Base-by-base conservation (phyloP, 345 rosid genomes). In the Lepidium didymum region DNA sequence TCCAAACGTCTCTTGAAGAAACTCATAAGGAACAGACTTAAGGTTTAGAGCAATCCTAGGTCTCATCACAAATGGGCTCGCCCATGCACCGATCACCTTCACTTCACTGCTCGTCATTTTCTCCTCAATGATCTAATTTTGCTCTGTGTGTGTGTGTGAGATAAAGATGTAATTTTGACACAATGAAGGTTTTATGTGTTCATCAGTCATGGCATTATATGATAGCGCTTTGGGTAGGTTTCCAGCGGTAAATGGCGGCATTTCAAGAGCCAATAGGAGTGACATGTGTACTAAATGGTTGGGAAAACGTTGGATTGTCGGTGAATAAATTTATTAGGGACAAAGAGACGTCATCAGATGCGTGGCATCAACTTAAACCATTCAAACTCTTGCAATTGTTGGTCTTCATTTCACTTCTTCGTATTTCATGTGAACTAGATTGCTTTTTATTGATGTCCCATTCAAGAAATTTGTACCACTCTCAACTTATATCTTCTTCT, bases 61-160 rank as follows among this genome's bases (percentile, higher is more conserved):
- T 61, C 95, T 82, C 89, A 83, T 54, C 66, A 75, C 87, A 61
- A 60, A 88, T 1, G 97, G 97, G 64, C 97, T 90, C 3, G 87
- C 66, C 90, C 92, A 86, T 8, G 78, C 72, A 4, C 95, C 95
- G 18, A 90, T 49, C 55, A 90, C 47, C 75, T 86, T 90, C 68
- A 86, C 86, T 16, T 79, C 71, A 7, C 40, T 54, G 45, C 46
- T 68, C 16, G 81, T 56, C 86, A 80, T 84, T 27, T 44, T 74
- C 47, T 46, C 6, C 35, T 36, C 25, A 62, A 62, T 25, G 18
- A 57, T 49, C 40, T 37, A 50, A 8, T 3, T 62, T 27, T 14
- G 35, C 35, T 38, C 9, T 1, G 57, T 63, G 7, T 35, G 45
- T 38, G n/a, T 1, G 57, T 63, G 7, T 35, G 41, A 35, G 33